These are phyloP conservation scores for Coniochaeta prunicola DNA, from an alignment of 2,329 filamentous ascomycete species.

Conservation along the genomic window DNA sequence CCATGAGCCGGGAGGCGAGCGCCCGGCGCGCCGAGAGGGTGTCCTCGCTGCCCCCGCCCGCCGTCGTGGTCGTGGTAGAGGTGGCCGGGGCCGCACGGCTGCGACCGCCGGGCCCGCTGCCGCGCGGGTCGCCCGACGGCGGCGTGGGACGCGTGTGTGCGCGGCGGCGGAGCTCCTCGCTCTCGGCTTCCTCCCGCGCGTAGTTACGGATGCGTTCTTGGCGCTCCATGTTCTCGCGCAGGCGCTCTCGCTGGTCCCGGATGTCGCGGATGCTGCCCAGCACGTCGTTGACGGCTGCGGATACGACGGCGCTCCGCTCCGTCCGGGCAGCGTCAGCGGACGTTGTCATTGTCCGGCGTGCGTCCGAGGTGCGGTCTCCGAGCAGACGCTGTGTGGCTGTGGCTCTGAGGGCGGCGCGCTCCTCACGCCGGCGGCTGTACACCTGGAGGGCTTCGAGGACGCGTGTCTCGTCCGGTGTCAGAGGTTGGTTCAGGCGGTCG, in stretches of 20 bases:
- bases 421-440: conserved; percentile 43
- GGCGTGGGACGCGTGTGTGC: neutral
- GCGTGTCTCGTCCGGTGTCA: conserved; percentile 46
- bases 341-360: conserved; percentile 15
- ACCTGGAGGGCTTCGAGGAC: conserved; percentile 50
- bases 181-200: conserved; percentile 16
- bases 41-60: conserved; percentile 1
- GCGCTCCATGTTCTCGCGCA: conserved; percentile 20
- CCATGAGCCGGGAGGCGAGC: conserved; percentile 11
- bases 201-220: conserved; percentile 12
- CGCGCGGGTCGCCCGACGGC: conserved; percentile 6
- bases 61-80: conserved; percentile 6
- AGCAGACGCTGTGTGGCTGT: conserved; percentile 1
- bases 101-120: neutral
- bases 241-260: conserved; percentile 24
- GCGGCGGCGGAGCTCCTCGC: neutral
- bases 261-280: conserved; percentile 23
- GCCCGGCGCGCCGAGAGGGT: conserved; percentile 7
- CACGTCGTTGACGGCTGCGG: conserved; percentile 31
- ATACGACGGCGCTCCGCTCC: conserved; percentile 28
- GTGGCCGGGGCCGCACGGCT: neutral
- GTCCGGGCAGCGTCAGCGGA: neutral
- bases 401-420: conserved; percentile 15
- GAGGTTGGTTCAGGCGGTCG: conserved; percentile 40
- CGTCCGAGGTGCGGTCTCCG: conserved; percentile 13